phyloP scores from a whole-genome alignment of 2,329 filamentous ascomycete genomes.

The Coniochaeta sp. region DNA sequence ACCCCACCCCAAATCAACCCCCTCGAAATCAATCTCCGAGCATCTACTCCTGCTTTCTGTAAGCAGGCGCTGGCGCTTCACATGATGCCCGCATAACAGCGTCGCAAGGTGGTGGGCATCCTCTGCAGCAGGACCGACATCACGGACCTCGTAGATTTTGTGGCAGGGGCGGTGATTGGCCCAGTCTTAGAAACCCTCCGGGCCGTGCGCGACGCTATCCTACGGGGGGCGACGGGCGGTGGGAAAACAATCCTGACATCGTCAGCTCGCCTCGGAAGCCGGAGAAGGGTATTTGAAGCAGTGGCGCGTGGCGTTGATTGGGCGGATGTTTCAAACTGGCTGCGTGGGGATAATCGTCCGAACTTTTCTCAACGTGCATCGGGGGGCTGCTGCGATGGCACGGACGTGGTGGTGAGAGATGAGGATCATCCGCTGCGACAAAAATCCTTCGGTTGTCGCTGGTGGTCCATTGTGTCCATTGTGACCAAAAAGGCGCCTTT shows the following conservation, averaged over 20 bases:
- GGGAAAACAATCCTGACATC: neutral
- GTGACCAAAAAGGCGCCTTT: neutral
- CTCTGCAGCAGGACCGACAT: neutral
- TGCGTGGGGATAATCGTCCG: neutral
- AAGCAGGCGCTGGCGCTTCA: neutral
- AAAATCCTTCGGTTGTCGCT: neutral
- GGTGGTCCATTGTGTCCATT: neutral
- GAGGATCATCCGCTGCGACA: neutral
- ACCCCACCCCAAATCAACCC: neutral
- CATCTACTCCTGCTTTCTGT: too few relatives aligned
- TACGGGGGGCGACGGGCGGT: neutral
- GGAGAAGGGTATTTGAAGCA: neutral
- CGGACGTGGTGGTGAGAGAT: neutral
- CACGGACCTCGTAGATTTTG: neutral
- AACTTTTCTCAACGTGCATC: neutral
- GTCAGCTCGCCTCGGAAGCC: neutral
- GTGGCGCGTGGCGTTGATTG: neutral
- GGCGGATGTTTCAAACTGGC: neutral
- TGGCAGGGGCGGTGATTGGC: neutral
- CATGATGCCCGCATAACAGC: neutral
- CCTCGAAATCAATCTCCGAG: neutral
- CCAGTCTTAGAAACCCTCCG: neutral
- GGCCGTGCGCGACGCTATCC: constrained; percentile 1
- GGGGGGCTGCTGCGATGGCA: neutral
- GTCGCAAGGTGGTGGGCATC: neutral